phyloP scores from a whole-genome alignment of 1,139 yeast species.

The Yamadazyma kanchanaburiensis region DNA sequence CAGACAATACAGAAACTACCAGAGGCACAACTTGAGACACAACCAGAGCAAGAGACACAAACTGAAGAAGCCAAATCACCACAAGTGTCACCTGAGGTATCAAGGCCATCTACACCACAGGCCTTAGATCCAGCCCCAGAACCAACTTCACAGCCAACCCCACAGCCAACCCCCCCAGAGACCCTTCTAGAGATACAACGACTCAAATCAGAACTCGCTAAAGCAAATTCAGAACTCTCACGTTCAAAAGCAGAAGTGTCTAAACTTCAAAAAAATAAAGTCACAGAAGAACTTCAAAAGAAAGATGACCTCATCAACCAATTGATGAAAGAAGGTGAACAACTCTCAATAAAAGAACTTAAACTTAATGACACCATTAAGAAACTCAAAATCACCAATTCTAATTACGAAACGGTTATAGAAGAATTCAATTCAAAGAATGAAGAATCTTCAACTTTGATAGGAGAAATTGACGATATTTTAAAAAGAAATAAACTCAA shows the following conservation, averaged over 20 bases:
- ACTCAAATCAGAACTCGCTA: not conserved
- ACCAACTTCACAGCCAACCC: not conserved
- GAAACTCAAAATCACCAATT: constrained; percentile 51
- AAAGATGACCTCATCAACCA: constrained; percentile 57
- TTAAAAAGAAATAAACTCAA: constrained; percentile 25
- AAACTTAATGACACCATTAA: constrained; percentile 67
- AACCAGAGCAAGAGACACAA: not conserved
- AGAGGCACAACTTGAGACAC: constrained; percentile 1
- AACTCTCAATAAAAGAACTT: constrained; percentile 70
- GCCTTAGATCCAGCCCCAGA: no score
- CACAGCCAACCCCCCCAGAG: not conserved
- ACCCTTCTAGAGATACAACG: not conserved
- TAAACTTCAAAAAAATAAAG: constrained; percentile 5
- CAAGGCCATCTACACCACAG: no score
- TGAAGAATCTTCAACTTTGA: constrained; percentile 22
- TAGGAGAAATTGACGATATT: constrained; percentile 33
- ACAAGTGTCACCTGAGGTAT: not conserved
- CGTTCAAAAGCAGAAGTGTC: constrained; percentile 4
- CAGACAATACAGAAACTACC: not conserved
- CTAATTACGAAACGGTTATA: constrained; percentile 37
- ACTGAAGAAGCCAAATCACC: not conserved
- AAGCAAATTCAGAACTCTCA: constrained; percentile 6
- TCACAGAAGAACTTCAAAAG: constrained; percentile 29
- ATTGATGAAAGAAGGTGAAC: constrained; percentile 76
- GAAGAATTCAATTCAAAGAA: constrained; percentile 30